phyloP scores from a whole-genome alignment of 495 filamentous ascomycete species.

The Neurospora sp. region DNA sequence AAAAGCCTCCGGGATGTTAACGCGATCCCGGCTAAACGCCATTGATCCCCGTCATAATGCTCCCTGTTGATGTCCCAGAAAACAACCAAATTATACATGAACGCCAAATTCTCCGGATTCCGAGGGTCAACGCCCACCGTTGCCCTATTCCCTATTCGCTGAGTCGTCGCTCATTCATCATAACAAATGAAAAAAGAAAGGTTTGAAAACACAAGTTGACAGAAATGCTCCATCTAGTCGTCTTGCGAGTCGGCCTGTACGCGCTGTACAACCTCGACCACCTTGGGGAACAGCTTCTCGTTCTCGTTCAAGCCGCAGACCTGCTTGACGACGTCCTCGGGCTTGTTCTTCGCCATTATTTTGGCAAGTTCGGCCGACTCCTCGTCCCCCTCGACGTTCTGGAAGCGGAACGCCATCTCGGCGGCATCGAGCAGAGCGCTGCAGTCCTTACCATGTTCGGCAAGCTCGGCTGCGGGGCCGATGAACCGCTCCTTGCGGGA shows the following conservation, averaged over 20 bases:
- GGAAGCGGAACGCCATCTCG: slow-evolving; percentile 85
- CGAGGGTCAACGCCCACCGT: neutral
- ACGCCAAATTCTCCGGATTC: neutral
- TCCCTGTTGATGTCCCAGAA: neutral
- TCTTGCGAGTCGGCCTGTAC: slow-evolving; percentile 54
- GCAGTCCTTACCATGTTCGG: slow-evolving; percentile 62
- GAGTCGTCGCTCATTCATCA: neutral
- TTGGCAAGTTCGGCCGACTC: slow-evolving; percentile 75
- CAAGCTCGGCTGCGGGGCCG: slow-evolving; percentile 76
- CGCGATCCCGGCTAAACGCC: neutral
- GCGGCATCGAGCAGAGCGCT: slow-evolving; percentile 62
- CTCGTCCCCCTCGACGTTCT: slow-evolving; percentile 79
- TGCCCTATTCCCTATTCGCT: neutral
- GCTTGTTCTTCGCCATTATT: slow-evolving; percentile 60
- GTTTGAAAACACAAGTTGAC: neutral
- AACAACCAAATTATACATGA: neutral
- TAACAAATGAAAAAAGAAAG: neutral
- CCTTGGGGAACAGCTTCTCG: slow-evolving; percentile 61
- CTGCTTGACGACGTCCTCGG: slow-evolving; percentile 58
- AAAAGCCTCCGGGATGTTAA: neutral
- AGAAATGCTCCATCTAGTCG: slow-evolving; percentile 6
- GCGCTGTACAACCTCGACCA: slow-evolving; percentile 64
- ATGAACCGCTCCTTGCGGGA: slow-evolving; percentile 90
- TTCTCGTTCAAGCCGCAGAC: slow-evolving; percentile 63
- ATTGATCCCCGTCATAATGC: neutral